Evolutionary conservation across 148 eudicot species (phyloP), one percentile per base, ranked within the genome.

Genomic region (Vaccinium corymbosum): DNA sequence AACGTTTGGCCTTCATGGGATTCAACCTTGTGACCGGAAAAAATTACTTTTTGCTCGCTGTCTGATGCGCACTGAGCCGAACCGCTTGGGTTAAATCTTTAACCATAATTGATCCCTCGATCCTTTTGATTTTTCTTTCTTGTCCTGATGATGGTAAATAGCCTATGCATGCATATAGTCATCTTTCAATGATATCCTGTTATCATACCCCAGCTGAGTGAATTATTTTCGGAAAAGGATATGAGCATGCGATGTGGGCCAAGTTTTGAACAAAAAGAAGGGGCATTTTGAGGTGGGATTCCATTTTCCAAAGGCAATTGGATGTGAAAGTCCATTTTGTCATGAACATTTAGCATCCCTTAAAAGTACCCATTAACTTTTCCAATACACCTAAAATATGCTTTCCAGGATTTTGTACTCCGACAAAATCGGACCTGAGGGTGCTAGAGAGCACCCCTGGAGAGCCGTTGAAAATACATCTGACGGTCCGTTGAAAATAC

Each of bases 201-300:
- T 64, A 22, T 1, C 32, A 27, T 68, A 29, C 17, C 73, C 73
- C 73, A 68, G 38, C 1, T 68, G 73, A 27, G 73, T 68, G 32
- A 64, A 66, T 81, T 81, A 42, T 81, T 81, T 25, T 64, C 3
- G 32, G 77, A 68, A 72, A 75, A 75, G 76, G 80, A 55, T 5
- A 57, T 55, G 64, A 74, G 52, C 42, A 83, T 83, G 71, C 42
- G 46, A 75, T 6, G 80, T 74, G 84, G 78, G 80, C n/a, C 84
- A 22, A 83, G 27, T 16, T 61, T 82, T 46, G 29, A 27, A 13
- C 80, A 52, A n/a, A 83, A 83, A 74, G 17, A n/a, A 42, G 1
- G 79, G 73, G 73, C 42, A 53, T 19, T 72, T 76, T 55, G 32
- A 52, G 9, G 50, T 20, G 49, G 35, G 32, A 53, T 66, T 82